Percentiles rank a stretch among this genome's conserved stretches.
phyloP scores from a whole-genome alignment of 441 rosid species.

The Capsella rubella region DNA sequence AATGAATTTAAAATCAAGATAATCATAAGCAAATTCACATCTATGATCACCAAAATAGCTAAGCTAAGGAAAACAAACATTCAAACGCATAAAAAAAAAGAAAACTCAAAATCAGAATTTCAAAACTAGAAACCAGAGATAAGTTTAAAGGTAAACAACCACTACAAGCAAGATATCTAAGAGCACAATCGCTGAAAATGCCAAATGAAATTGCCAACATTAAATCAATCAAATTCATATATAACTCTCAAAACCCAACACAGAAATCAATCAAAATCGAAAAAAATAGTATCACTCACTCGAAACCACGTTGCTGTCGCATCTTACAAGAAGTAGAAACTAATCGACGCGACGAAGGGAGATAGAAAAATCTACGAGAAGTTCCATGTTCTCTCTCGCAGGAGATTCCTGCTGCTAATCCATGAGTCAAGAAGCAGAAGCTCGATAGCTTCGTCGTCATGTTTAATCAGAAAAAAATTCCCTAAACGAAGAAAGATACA shows the following conservation, averaged over 20 bases:
- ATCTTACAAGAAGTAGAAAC: constrained; percentile 73
- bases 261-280: neutral
- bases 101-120: neutral
- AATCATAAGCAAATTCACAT: constrained; percentile 1
- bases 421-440: constrained; percentile 51
- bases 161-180: constrained; percentile 19
- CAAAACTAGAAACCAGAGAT: neutral
- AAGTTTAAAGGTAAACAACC: constrained; percentile 19
- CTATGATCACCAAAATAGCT: neutral
- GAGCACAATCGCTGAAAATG: constrained; percentile 19
- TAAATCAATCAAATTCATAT: neutral
- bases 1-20: neutral
- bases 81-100: no score
- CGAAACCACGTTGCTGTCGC: constrained; percentile 67
- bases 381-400: constrained; percentile 37
- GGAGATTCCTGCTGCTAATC: constrained; percentile 44
- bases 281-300: constrained; percentile 49
- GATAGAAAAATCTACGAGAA: constrained; percentile 45
- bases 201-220: neutral
- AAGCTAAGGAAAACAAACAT: neutral
- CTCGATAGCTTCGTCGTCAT: constrained; percentile 73
- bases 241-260: neutral
- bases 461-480: neutral
- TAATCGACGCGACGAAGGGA: constrained; percentile 53
- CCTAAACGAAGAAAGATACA: constrained; percentile 19